A percentile compares a stretch with the other conserved stretches of the same genome.
Conservation (phyloP, 352 stramenopile genomes). For the Plasmopara viticola region DNA sequence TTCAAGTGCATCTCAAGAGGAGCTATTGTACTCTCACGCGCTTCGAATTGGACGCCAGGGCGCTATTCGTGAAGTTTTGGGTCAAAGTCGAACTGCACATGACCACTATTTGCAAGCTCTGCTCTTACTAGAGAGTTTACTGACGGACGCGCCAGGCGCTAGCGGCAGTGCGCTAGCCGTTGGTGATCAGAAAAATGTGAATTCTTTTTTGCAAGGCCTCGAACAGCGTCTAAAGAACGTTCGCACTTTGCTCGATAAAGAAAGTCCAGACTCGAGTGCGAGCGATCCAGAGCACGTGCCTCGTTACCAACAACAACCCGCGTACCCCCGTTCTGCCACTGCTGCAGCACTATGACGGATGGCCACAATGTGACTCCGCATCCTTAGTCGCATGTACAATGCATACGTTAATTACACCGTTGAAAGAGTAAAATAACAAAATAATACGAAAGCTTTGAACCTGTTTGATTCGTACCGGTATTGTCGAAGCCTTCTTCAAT, state of each 20-base stretch:
- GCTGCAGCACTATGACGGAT: conserved; percentile 15
- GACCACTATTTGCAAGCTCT: conserved; percentile 57
- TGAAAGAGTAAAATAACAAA: conserved; percentile 27
- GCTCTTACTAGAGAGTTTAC: conserved; percentile 53
- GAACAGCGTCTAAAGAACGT: conserved; percentile 53
- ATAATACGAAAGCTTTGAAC: conserved; percentile 11
- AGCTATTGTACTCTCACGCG: conserved; percentile 57
- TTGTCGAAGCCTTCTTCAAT: background rate
- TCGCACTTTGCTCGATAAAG: conserved; percentile 21
- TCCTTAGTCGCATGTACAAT: conserved; percentile 24
- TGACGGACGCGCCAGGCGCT: conserved; percentile 32
- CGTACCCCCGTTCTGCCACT: conserved; percentile 14
- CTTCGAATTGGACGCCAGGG: conserved; percentile 57
- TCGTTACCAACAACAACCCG: conserved; percentile 10
- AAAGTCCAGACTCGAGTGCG: conserved; percentile 8
- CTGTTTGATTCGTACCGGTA: background rate
- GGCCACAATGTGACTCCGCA: conserved; percentile 13
- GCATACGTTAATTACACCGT: conserved; percentile 1
- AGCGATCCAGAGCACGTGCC: conserved; percentile 9
- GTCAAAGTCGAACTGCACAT: conserved; percentile 44
- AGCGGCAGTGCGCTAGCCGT: conserved; percentile 19
- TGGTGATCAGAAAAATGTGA: conserved; percentile 51
- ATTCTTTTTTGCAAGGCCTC: conserved; percentile 38
- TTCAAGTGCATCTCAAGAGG: conserved; percentile 41
- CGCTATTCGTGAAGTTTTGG: conserved; percentile 63